Percentiles rank a stretch among this genome's conserved stretches.
These are phyloP conservation scores for Thelonectria discophora DNA, from an alignment of 2,329 filamentous ascomycete genomes.

Conservation along the genomic window DNA sequence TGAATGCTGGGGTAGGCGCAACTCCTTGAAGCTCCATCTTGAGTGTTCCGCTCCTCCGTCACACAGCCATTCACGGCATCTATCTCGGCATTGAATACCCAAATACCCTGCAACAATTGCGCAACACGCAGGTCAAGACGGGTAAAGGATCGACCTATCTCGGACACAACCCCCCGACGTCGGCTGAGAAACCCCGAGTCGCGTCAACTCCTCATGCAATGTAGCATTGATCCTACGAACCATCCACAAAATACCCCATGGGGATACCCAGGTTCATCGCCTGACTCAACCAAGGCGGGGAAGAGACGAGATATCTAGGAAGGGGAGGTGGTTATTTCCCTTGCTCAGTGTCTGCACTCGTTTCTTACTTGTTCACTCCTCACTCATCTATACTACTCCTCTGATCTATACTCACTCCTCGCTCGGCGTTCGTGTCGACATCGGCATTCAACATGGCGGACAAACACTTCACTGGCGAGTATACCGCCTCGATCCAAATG, in stretches of 20 bases:
- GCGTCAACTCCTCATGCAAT: not conserved
- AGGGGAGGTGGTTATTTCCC: not conserved
- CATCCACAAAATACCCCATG: constrained; percentile 21
- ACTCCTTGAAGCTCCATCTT: too few species aligned
- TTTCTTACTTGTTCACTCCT: too few species aligned
- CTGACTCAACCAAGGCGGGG: constrained; percentile 6
- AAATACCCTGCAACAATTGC: too few species aligned
- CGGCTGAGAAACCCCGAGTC: constrained; percentile 6
- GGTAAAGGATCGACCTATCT: constrained; percentile 10
- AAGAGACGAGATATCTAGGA: not conserved
- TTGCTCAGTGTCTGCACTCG: not conserved
- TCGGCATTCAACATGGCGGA: constrained; percentile 4
- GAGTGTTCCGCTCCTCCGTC: too few species aligned
- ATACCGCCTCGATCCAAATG: constrained; percentile 7
- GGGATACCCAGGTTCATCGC: constrained; percentile 4
- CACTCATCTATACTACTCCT: not conserved
- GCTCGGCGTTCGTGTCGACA: not conserved
- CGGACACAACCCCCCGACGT: constrained; percentile 11
- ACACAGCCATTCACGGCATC: too few species aligned
- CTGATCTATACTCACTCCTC: too few species aligned
- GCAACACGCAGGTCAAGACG: not conserved
- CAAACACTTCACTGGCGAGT: constrained; percentile 6
- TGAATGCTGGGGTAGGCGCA: too few species aligned
- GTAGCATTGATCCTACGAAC: constrained; percentile 1
- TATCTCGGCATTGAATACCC: too few species aligned